Evolutionary conservation across 83 land plant genomes (phyloP).

Genomic region (Diphasiastrum complanatum): DNA sequence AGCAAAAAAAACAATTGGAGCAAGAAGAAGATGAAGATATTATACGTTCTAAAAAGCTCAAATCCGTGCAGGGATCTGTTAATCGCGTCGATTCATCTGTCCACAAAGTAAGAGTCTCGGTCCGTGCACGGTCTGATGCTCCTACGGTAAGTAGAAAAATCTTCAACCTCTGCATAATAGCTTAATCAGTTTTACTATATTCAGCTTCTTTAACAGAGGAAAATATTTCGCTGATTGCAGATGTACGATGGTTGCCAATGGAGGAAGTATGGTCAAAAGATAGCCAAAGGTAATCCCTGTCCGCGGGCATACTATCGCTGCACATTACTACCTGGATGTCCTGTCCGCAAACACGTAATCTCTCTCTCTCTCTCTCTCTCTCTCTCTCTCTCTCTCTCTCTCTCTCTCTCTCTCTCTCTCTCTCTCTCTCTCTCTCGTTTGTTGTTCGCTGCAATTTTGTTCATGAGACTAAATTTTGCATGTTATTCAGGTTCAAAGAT

Average conservation of each 20-base stretch:
- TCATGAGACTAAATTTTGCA: too few relatives aligned
- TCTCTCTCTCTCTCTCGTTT: too few relatives aligned
- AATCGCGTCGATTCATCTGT: neutral
- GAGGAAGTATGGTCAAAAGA: constrained; percentile 23
- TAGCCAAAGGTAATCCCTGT: constrained; percentile 18
- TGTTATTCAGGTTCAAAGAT: constrained; percentile 19
- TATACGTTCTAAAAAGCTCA: too few relatives aligned
- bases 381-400: neutral
- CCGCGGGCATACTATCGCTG: constrained; percentile 19
- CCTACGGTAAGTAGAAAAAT: constrained; percentile 21
- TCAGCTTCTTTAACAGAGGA: neutral
- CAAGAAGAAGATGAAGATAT: too few relatives aligned
- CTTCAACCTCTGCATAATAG: too few relatives aligned
- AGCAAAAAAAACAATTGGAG: too few relatives aligned
- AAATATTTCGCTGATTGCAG: constrained; percentile 1
- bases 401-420: too few relatives aligned
- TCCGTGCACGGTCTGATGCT: constrained; percentile 24
- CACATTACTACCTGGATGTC: constrained; percentile 15
- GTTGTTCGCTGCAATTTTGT: too few relatives aligned
- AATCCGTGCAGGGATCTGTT: too few relatives aligned
- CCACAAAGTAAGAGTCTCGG: constrained; percentile 18
- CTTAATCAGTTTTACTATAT: neutral
- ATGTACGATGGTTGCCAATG: constrained; percentile 26
- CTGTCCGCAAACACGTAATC: constrained; percentile 17
- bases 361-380: neutral